phyloP scores from a whole-genome alignment of 495 filamentous ascomycete species.

The Penicillium lividum region DNA sequence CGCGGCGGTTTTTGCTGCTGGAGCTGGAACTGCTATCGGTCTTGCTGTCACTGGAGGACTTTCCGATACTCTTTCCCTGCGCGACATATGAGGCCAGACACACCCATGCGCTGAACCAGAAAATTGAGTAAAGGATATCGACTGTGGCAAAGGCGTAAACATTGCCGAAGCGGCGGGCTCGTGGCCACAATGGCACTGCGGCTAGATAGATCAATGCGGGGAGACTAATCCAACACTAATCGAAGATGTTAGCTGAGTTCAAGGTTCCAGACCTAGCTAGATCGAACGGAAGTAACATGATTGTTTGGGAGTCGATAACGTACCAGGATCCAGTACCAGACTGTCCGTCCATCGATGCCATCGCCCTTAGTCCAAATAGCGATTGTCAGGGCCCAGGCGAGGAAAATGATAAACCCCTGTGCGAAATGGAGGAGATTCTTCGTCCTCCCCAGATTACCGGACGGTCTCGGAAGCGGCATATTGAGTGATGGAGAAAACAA shows the following conservation, averaged over 20 bases:
- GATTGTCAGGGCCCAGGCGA: constrained; percentile 73
- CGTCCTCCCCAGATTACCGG: constrained; percentile 41
- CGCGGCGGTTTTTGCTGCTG: too few species aligned
- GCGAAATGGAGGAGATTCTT: constrained; percentile 52
- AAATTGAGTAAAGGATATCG: constrained; percentile 69
- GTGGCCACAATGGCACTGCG: constrained; percentile 81
- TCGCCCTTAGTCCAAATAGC: constrained; percentile 67
- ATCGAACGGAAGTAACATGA: neutral
- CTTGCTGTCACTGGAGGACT: constrained; percentile 17
- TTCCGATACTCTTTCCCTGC: constrained; percentile 47
- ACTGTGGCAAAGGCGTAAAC: constrained; percentile 77
- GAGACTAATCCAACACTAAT: constrained; percentile 80
- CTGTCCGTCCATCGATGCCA: constrained; percentile 65
- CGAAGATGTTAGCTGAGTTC: constrained; percentile 19
- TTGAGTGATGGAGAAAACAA: constrained; percentile 11
- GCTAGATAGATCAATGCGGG: constrained; percentile 82
- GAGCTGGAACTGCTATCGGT: constrained; percentile 5
- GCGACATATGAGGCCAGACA: constrained; percentile 71
- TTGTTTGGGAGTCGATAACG: constrained; percentile 24
- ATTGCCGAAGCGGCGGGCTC: constrained; percentile 75
- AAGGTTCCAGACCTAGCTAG: neutral
- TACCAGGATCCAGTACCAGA: constrained; percentile 80
- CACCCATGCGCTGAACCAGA: constrained; percentile 86
- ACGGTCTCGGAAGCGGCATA: constrained; percentile 33
- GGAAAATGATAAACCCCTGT: constrained; percentile 68